Conservation (phyloP, 306 rosid species). For the Glycine latifolia region DNA sequence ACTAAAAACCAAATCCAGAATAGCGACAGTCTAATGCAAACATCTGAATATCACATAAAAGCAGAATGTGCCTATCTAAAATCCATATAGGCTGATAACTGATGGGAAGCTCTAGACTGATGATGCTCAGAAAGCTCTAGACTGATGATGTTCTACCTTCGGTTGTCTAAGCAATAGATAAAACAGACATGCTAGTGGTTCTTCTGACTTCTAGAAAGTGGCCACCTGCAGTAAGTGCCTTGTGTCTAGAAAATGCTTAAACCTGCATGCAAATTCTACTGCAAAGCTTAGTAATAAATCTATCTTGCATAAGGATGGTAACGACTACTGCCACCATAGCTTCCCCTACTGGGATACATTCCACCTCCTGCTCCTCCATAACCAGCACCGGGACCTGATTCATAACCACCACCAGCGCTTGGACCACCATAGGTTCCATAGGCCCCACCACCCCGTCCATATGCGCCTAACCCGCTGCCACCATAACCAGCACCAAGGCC, state of each 20-base stretch:
- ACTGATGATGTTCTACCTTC: constrained; percentile 60
- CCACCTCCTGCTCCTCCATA: constrained; percentile 63
- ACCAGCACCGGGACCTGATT: constrained; percentile 56
- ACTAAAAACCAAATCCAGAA: constrained; percentile 49
- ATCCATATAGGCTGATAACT: constrained; percentile 38
- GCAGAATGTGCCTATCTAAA: constrained; percentile 50
- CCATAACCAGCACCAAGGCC: constrained; percentile 63
- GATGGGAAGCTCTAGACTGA: constrained; percentile 56
- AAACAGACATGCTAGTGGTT: constrained; percentile 57
- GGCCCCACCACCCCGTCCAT: constrained; percentile 59
- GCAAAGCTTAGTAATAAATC: constrained; percentile 59
- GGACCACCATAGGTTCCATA: constrained; percentile 66
- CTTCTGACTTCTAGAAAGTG: constrained; percentile 65
- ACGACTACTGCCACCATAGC: constrained; percentile 66
- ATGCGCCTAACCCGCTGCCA: constrained; percentile 60
- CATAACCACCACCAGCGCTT: constrained; percentile 53
- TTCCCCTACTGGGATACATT: constrained; percentile 58
- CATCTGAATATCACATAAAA: constrained; percentile 48
- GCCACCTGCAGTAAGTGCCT: constrained; percentile 60
- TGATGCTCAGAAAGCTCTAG: constrained; percentile 58
- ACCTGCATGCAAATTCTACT: constrained; percentile 68
- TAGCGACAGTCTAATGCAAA: constrained; percentile 50
- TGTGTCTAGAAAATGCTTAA: constrained; percentile 59
- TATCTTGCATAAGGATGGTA: constrained; percentile 70
- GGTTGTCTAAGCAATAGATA: constrained; percentile 52